Evolutionary conservation across 495 filamentous ascomycete genomes (phyloP).

Genomic region (Tuber umbilicatum): DNA sequence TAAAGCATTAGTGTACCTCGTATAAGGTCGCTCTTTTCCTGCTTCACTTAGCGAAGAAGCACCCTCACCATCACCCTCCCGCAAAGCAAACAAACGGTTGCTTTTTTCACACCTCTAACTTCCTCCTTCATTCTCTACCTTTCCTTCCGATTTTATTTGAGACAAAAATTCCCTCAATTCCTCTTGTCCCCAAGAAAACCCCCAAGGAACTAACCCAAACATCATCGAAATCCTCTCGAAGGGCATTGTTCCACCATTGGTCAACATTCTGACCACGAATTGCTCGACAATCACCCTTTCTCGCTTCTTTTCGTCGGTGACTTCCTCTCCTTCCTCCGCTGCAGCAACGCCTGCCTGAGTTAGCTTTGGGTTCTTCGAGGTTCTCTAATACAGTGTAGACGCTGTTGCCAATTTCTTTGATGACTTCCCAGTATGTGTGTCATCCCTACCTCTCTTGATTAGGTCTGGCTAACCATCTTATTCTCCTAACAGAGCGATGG

Average conservation of each 20-base stretch:
- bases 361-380: conserved; percentile 49
- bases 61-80: too few species aligned
- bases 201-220: conserved; percentile 80
- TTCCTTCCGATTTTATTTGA: conserved; percentile 29
- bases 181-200: conserved; percentile 70
- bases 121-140: conserved; percentile 25
- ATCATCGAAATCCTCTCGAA: conserved; percentile 80
- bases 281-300: conserved; percentile 81
- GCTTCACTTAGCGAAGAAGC: too few species aligned
- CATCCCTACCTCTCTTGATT: too few species aligned
- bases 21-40: too few species aligned
- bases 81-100: too few species aligned
- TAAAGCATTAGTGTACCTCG: too few species aligned
- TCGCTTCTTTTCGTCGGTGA: conserved; percentile 63
- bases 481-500: too few species aligned
- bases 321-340: conserved; percentile 51
- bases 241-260: conserved; percentile 76
- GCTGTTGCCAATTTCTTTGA: conserved; percentile 53
- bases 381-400: conserved; percentile 60
- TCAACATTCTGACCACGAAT: conserved; percentile 91
- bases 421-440: too few species aligned
- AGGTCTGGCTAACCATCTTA: too few species aligned
- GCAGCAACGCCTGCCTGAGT: conserved; percentile 44
- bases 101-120: too few species aligned
- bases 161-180: conserved; percentile 68